Percentiles rank a stretch among this genome's conserved stretches.
phyloP scores from a whole-genome alignment of 192 early-diverging fungal species.

The Dissophora globulifera region DNA sequence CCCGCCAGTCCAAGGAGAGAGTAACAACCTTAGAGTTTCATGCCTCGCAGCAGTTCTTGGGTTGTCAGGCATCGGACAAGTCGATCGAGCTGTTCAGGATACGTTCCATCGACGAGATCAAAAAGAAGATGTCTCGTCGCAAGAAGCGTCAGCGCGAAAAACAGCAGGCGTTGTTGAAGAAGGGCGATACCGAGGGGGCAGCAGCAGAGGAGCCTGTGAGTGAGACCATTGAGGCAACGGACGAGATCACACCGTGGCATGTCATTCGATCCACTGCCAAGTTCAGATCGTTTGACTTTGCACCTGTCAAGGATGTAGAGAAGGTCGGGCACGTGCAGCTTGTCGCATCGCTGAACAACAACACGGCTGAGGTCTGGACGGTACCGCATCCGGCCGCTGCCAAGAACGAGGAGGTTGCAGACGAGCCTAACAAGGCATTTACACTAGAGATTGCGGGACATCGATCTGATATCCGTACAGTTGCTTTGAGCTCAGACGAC shows the following conservation, averaged over 20 bases:
- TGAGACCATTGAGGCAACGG: conserved; percentile 72
- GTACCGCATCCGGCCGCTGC: conserved; percentile 66
- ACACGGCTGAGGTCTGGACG: conserved; percentile 84
- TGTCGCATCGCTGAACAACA: conserved; percentile 83
- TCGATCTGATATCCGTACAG: conserved; percentile 87
- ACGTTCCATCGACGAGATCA: conserved; percentile 81
- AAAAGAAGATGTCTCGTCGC: conserved; percentile 83
- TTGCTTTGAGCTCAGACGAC: conserved; percentile 92
- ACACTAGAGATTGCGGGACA: conserved; percentile 90
- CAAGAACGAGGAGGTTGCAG: conserved; percentile 71
- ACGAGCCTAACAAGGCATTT: conserved; percentile 71
- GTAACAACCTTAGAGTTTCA: conserved; percentile 84
- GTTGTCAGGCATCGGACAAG: conserved; percentile 81
- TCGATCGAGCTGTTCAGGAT: conserved; percentile 87
- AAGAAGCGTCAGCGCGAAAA: conserved; percentile 84
- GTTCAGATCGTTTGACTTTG: conserved; percentile 84
- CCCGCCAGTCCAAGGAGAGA: conserved; percentile 83
- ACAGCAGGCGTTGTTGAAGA: conserved; percentile 59
- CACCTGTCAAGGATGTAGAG: conserved; percentile 58
- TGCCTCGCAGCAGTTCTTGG: conserved; percentile 80
- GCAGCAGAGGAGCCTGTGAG: conserved; percentile 56
- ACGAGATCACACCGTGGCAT: conserved; percentile 79
- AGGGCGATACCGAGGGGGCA: conserved; percentile 54
- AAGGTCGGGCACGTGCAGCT: conserved; percentile 64
- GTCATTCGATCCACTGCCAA: conserved; percentile 82